Evolutionary conservation across 2,329 filamentous ascomycete genomes (phyloP).

Genomic region (Claviceps sp.): DNA sequence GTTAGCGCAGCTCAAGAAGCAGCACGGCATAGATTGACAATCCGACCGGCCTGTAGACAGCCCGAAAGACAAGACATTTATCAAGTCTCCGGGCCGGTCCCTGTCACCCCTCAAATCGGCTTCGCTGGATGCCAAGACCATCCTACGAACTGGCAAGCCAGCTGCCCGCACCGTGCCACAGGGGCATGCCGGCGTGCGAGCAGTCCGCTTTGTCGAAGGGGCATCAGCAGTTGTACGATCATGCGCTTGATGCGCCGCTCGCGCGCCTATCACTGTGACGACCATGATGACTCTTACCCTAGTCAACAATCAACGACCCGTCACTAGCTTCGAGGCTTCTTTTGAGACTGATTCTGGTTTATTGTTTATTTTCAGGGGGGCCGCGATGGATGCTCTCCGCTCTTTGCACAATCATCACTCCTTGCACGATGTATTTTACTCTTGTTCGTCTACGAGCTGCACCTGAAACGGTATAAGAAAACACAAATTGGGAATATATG

Average conservation of each 20-base stretch:
- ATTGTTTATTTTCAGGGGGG: neutral
- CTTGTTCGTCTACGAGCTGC: neutral
- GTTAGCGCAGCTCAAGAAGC: constrained; percentile 94
- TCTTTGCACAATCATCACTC: constrained; percentile 1
- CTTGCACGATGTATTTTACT: constrained; percentile 4
- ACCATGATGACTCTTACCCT: neutral
- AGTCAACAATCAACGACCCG: neutral
- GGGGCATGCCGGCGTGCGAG: constrained; percentile 24
- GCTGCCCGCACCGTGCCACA: constrained; percentile 20
- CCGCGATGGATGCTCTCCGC: neutral
- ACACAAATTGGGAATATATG: neutral
- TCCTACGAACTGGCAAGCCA: constrained; percentile 29
- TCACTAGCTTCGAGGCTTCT: neutral
- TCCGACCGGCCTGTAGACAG: constrained; percentile 54
- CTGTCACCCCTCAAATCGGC: constrained; percentile 29
- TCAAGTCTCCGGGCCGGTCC: constrained; percentile 50
- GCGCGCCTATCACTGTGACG: neutral
- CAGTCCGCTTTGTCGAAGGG: constrained; percentile 29
- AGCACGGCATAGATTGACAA: constrained; percentile 98
- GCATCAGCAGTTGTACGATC: constrained; percentile 23
- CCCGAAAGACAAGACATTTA: constrained; percentile 27
- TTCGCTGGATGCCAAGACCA: constrained; percentile 29
- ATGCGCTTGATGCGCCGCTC: constrained; percentile 21
- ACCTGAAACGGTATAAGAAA: neutral
- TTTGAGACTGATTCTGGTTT: neutral